Evolutionary conservation across 1,139 yeast species (phyloP).

Genomic region (Saccharomycopsis phalli): DNA sequence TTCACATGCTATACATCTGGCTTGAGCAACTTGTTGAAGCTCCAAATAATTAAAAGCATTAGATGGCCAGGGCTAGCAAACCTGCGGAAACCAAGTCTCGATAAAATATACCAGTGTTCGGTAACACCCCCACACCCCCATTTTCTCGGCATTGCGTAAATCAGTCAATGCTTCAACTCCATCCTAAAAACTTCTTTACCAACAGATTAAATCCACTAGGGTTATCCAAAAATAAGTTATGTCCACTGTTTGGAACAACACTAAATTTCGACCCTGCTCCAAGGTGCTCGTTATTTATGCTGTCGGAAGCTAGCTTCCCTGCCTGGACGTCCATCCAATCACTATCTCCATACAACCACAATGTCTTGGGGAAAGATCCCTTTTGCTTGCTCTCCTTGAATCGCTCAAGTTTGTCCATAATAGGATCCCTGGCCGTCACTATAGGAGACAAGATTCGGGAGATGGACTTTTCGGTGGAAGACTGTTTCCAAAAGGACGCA

Average conservation of each 20-base stretch:
- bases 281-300: constrained; percentile 23
- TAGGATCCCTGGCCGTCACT: constrained; percentile 17
- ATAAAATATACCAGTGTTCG: too few relatives aligned
- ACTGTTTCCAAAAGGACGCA: constrained; percentile 15
- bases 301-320: constrained; percentile 45
- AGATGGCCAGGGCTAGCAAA: too few relatives aligned
- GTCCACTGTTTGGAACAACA: constrained; percentile 55
- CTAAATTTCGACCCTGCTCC: constrained; percentile 32
- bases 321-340: constrained; percentile 85
- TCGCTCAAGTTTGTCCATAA: constrained; percentile 12
- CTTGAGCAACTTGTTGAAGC: too few relatives aligned
- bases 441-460: constrained; percentile 16
- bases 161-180: constrained; percentile 21
- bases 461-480: constrained; percentile 18
- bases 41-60: too few relatives aligned
- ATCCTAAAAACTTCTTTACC: constrained; percentile 36
- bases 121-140: too few relatives aligned
- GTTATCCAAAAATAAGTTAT: constrained; percentile 72
- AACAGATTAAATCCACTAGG: constrained; percentile 48
- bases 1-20: too few relatives aligned
- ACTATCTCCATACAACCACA: constrained; percentile 67
- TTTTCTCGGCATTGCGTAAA: too few relatives aligned
- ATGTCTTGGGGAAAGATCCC: constrained; percentile 15
- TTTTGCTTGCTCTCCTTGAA: neutral
- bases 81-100: too few relatives aligned